A percentile compares a stretch with the other conserved stretches of the same genome.
These are phyloP conservation scores for Silene conica DNA, from an alignment of 148 eudicot genomes.

Conservation along the genomic window DNA sequence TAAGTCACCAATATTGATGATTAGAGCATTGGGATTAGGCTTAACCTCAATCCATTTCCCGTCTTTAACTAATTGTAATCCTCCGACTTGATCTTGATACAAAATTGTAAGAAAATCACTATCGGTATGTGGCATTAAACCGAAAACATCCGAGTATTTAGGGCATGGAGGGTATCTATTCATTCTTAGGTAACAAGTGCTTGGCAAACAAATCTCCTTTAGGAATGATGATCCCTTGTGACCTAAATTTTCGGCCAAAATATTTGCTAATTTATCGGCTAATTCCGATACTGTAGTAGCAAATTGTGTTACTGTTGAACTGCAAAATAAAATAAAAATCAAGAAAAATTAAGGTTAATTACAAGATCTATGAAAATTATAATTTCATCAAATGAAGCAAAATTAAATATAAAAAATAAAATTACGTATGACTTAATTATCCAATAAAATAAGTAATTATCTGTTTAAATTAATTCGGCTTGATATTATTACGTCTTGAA, in stretches of 20 bases:
- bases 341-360: background rate
- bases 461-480: too few relatives aligned
- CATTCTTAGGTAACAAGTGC: constrained; percentile 69
- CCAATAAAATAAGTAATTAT: too few relatives aligned
- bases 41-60: constrained; percentile 75
- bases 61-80: constrained; percentile 70
- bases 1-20: constrained; percentile 79
- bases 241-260: constrained; percentile 55
- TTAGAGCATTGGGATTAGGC: constrained; percentile 68
- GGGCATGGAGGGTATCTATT: constrained; percentile 87
- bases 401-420: too few relatives aligned
- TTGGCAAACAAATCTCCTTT: constrained; percentile 52
- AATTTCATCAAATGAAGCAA: too few relatives aligned
- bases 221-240: constrained; percentile 34
- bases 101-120: constrained; percentile 84
- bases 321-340: constrained; percentile 12
- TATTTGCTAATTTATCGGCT: constrained; percentile 57
- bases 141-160: constrained; percentile 40
- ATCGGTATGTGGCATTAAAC: constrained; percentile 82
- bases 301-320: constrained; percentile 61
- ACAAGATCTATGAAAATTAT: too few relatives aligned
- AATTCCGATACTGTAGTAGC: constrained; percentile 47
- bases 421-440: too few relatives aligned
- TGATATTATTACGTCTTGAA: too few relatives aligned
- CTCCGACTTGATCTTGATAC: constrained; percentile 81